Evolutionary conservation across 2,329 filamentous ascomycete genomes (phyloP).

Genomic region (Ambrosiella xylebori): DNA sequence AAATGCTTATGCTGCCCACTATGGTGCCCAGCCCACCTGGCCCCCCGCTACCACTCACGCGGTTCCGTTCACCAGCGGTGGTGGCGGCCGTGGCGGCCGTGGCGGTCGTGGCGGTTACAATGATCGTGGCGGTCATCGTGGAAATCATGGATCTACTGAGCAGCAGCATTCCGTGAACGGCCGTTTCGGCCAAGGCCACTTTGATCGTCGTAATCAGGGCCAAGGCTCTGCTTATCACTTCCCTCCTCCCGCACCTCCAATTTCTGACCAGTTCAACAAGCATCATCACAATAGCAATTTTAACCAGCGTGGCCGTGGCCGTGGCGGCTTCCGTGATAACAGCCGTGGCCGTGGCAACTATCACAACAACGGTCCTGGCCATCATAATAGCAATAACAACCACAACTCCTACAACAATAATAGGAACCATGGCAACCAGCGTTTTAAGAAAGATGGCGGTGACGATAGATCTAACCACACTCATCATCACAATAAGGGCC

Average conservation of each 20-base stretch:
- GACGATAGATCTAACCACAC: slow-evolving; percentile 19
- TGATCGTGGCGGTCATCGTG: slow-evolving; percentile 25
- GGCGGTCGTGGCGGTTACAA: slow-evolving; percentile 21
- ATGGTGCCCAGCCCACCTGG: slow-evolving; percentile 22
- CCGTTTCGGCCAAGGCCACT: slow-evolving; percentile 9
- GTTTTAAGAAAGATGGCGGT: slow-evolving; percentile 13
- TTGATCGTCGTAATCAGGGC: slow-evolving; percentile 6
- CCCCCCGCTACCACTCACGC: slow-evolving; percentile 21
- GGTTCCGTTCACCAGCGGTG: slow-evolving; percentile 12
- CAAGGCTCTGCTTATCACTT: slow-evolving; percentile 21
- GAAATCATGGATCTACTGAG: slow-evolving; percentile 6
- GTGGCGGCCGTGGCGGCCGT: background rate
- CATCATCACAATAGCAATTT: slow-evolving; percentile 14
- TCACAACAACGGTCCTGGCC: slow-evolving; percentile 28
- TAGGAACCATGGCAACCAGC: slow-evolving; percentile 10
- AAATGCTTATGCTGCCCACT: slow-evolving; percentile 20
- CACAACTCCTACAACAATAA: slow-evolving; percentile 14
- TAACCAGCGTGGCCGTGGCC: slow-evolving; percentile 15
- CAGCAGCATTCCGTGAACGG: slow-evolving; percentile 9
- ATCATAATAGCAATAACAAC: slow-evolving; percentile 21
- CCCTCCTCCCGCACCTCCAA: slow-evolving; percentile 24
- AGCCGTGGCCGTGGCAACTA: slow-evolving; percentile 25
- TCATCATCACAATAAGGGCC: slow-evolving; percentile 18
- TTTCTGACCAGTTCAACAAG: slow-evolving; percentile 10
- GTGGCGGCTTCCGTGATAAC: slow-evolving; percentile 17